Base-by-base conservation (phyloP, 192 early-diverging fungal genomes). In the Backusella morwellensis region DNA sequence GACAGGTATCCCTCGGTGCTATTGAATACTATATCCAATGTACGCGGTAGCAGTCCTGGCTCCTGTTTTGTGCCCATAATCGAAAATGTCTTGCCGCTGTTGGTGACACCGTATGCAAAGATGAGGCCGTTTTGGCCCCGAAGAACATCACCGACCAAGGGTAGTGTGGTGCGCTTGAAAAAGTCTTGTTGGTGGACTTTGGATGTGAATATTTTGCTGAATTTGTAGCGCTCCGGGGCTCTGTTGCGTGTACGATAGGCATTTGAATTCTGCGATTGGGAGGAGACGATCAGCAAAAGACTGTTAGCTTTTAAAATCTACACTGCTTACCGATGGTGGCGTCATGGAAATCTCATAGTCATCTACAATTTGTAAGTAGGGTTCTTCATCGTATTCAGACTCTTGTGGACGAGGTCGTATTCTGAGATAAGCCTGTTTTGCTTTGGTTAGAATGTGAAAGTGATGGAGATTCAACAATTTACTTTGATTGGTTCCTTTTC, bases 91-190 rank as follows among this genome's bases (percentile, higher is more conserved):
- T 93, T 93, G 47, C 92, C 93, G 26, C 89, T 91, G 70, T 92
- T 91, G 12, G 90, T 92, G 35, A 88, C 86, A 3, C 93, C 92
- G 67, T 93, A 93, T 3, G 91, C 84, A 78, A 94, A 93, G 52
- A 94, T 40, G 32, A 92, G 77, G 34, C 86, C 87, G 67, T 93
- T 90, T 72, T 87, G 88, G 3, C 91, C 89, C 2, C 72, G 52
- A 14, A 92, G 80, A 7, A 91, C 72, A 29, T 91, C 86, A 15
- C 74, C 66, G 11, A 93, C 75, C 11, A 91, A 85, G 0, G 91
- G 91, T 21, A 89, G 35, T 6, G 88, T 88, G 0, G 87, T 87
- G 14, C 87, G 81, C 26, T 90, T 85, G 36, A 92, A 93, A n/a
- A 92, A 82, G 0, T 81, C 74, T 14, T 87, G 70, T 77, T 92